phyloP scores from a whole-genome alignment of 1,139 yeast species.

The Blastobotrys arbuscula region DNA sequence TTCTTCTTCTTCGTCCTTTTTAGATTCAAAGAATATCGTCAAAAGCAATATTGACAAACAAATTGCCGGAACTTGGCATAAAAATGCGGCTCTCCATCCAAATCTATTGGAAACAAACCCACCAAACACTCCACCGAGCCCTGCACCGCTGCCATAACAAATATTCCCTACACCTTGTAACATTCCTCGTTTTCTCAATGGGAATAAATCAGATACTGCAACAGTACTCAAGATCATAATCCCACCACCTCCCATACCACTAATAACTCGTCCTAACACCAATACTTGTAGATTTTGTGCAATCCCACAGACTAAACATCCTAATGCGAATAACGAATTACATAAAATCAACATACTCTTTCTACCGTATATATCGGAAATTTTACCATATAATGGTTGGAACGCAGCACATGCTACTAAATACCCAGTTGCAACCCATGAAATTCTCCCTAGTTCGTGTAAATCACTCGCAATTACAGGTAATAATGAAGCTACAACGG shows the following conservation, averaged over 20 bases:
- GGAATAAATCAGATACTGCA: slow-evolving; percentile 52
- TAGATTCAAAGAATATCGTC: slow-evolving; percentile 10
- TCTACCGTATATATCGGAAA: slow-evolving; percentile 83
- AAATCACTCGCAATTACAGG: slow-evolving; percentile 59
- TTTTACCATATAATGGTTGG: slow-evolving; percentile 78
- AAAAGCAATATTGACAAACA: slow-evolving; percentile 42
- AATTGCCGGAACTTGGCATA: slow-evolving; percentile 61
- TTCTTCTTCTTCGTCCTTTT: not conserved
- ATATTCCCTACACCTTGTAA: slow-evolving; percentile 61
- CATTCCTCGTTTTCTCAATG: slow-evolving; percentile 52
- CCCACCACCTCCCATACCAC: slow-evolving; percentile 67
- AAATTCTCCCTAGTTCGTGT: slow-evolving; percentile 45
- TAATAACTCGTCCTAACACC: slow-evolving; percentile 54
- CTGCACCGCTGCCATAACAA: slow-evolving; percentile 64
- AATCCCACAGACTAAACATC: slow-evolving; percentile 51
- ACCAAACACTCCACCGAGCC: slow-evolving; percentile 65
- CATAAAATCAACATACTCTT: slow-evolving; percentile 48
- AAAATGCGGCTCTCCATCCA: slow-evolving; percentile 76
- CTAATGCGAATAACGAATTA: slow-evolving; percentile 46
- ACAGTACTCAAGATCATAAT: slow-evolving; percentile 50
- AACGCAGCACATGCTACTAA: slow-evolving; percentile 56
- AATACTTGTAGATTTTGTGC: slow-evolving; percentile 40
- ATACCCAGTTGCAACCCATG: slow-evolving; percentile 61
- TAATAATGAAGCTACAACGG: slow-evolving; percentile 60
- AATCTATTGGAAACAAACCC: slow-evolving; percentile 63